Evolutionary conservation across 257 asterid genomes (phyloP).

Genomic region (Nicotiana noctiflora): DNA sequence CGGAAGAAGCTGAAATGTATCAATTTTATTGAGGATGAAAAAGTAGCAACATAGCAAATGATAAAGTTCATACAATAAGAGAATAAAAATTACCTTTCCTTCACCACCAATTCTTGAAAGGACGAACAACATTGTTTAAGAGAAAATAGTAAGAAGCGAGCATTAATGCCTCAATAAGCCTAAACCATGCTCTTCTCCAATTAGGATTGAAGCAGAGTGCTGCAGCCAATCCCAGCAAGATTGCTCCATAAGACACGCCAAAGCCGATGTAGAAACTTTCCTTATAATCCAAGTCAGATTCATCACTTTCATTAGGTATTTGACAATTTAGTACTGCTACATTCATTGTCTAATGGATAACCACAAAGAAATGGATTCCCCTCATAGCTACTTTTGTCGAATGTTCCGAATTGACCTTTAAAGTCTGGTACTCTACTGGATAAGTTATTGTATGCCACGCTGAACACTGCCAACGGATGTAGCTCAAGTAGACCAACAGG

Average conservation of each 20-base stretch:
- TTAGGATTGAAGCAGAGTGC: slow-evolving; percentile 1
- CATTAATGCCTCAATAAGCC: background rate
- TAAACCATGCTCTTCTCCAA: slow-evolving; percentile 3
- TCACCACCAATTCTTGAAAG: background rate
- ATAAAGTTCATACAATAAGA: background rate
- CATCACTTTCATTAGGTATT: background rate
- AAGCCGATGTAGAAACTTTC: slow-evolving; percentile 1
- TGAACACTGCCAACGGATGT: background rate
- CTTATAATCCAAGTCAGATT: background rate
- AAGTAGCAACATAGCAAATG: too few species aligned
- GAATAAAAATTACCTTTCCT: background rate
- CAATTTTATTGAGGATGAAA: too few species aligned
- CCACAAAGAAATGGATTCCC: slow-evolving; percentile 14
- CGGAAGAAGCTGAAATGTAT: too few species aligned
- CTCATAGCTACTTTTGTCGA: slow-evolving; percentile 3
- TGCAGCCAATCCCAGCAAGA: background rate
- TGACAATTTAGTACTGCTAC: background rate
- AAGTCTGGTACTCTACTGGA: background rate
- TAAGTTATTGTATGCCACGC: slow-evolving; percentile 10
- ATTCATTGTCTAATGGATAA: background rate
- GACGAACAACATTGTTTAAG: background rate
- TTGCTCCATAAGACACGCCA: background rate
- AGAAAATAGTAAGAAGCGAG: background rate
- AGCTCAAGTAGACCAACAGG: background rate
- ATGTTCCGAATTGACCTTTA: background rate